Conservation (phyloP, 1,284 basidiomycete species). For the Boletus semigastroideus region DNA sequence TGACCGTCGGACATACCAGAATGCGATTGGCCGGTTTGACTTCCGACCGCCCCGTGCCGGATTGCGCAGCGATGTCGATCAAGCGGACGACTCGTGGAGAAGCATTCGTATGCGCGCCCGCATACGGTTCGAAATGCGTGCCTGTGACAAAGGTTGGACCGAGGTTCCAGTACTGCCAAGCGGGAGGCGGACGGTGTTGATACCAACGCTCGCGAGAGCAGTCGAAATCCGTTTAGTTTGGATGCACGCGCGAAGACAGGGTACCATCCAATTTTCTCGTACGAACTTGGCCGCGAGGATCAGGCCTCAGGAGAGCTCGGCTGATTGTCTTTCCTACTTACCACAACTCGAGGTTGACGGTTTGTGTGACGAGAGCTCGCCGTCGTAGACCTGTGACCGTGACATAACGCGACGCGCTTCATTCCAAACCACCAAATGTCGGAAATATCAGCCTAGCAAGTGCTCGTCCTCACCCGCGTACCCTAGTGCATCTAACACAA, state of each 20-base stretch:
- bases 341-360: too few relatives aligned
- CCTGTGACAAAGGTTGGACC: slow-evolving; percentile 26
- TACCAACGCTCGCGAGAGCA: slow-evolving; percentile 59
- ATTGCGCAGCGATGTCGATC: slow-evolving; percentile 62
- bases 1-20: slow-evolving; percentile 71
- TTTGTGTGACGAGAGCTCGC: too few relatives aligned
- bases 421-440: slow-evolving; percentile 32
- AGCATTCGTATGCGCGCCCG: slow-evolving; percentile 60
- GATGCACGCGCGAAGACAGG: too few relatives aligned
- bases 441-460: slow-evolving; percentile 54
- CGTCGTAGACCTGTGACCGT: too few relatives aligned
- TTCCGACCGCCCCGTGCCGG: slow-evolving; percentile 53
- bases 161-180: slow-evolving; percentile 74
- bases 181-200: slow-evolving; percentile 73
- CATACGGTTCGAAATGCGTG: slow-evolving; percentile 59
- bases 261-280: too few relatives aligned
- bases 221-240: slow-evolving; percentile 59
- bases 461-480: neutral
- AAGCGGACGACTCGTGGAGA: slow-evolving; percentile 61
- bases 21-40: slow-evolving; percentile 56
- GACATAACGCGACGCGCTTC: slow-evolving; percentile 30
- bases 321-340: too few relatives aligned
- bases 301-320: too few relatives aligned
- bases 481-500: neutral
- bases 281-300: too few relatives aligned